phyloP scores from a whole-genome alignment of 2,329 filamentous ascomycete genomes.

The Penicillium sp. region DNA sequence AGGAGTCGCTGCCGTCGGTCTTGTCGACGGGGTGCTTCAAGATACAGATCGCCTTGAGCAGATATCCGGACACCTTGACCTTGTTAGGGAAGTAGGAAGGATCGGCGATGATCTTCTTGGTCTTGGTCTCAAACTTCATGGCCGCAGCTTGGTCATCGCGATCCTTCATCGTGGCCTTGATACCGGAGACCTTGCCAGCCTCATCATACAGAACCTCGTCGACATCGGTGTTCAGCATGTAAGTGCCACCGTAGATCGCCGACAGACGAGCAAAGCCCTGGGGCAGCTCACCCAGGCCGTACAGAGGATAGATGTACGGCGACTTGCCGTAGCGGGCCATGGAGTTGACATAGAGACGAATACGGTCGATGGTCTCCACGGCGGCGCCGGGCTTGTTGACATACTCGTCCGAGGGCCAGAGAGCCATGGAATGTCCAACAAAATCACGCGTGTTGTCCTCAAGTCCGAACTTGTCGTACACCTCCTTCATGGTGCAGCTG shows the following conservation, averaged over 20 bases:
- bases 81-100: conserved; percentile 94
- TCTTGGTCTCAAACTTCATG: conserved; percentile 94
- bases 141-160: conserved; percentile 64
- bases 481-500: conserved; percentile 87
- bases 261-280: conserved; percentile 96
- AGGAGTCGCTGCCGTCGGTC: conserved; percentile 81
- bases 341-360: conserved; percentile 93
- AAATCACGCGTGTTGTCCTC: conserved; percentile 88
- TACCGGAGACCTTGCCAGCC: conserved; percentile 77
- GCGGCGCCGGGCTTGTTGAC: conserved; percentile 66
- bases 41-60: conserved; percentile 95
- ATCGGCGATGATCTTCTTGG: conserved; percentile 91
- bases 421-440: conserved; percentile 95
- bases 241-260: conserved; percentile 97
- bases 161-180: conserved; percentile 95
- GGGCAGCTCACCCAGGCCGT: conserved; percentile 92
- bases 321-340: conserved; percentile 97
- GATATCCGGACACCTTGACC: conserved; percentile 77
- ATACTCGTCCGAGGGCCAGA: conserved; percentile 87
- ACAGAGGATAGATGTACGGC: conserved; percentile 98
- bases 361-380: conserved; percentile 81
- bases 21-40: conserved; percentile 89
- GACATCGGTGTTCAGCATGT: conserved; percentile 96
- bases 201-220: conserved; percentile 80
- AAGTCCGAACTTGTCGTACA: conserved; percentile 96